These are phyloP conservation scores for Asclepias syriaca DNA, from an alignment of 257 asterid genomes.

Conservation along the genomic window DNA sequence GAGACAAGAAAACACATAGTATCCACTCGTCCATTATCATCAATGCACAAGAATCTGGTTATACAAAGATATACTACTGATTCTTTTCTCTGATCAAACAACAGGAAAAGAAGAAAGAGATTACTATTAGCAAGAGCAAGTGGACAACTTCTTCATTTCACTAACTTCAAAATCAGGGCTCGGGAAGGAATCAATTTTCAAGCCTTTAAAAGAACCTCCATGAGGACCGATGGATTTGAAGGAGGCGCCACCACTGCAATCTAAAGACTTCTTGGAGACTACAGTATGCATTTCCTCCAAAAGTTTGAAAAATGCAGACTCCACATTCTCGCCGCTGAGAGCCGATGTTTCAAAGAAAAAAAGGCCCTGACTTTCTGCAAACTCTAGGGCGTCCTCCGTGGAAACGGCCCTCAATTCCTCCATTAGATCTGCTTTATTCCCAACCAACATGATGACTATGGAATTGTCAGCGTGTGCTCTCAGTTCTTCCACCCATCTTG, in stretches of 20 bases:
- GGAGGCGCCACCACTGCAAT: conserved; percentile 31
- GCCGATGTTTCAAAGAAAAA: conserved; percentile 64
- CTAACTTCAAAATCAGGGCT: conserved; percentile 60
- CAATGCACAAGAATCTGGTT: not conserved
- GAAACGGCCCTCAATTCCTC: conserved; percentile 45
- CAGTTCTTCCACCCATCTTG: conserved; percentile 69
- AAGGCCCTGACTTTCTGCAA: conserved; percentile 45
- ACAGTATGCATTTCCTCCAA: conserved; percentile 45
- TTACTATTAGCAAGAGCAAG: conserved; percentile 55
- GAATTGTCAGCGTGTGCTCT: conserved; percentile 53
- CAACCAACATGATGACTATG: conserved; percentile 49
- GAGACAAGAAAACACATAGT: too few relatives aligned
- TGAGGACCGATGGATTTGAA: conserved; percentile 20
- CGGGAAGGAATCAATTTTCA: conserved; percentile 40
- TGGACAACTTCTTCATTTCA: conserved; percentile 59
- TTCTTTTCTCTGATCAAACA: too few relatives aligned
- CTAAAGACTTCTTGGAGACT: conserved; percentile 47
- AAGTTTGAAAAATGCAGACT: conserved; percentile 45
- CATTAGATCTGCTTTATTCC: conserved; percentile 58
- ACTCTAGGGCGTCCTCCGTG: conserved; percentile 54
- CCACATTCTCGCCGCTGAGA: conserved; percentile 55
- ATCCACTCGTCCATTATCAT: too few relatives aligned
- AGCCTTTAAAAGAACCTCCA: conserved; percentile 35
- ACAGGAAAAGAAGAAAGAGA: not conserved
- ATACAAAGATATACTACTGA: too few relatives aligned